These are phyloP conservation scores for Glycine tomentella DNA, from an alignment of 306 rosid genomes.

Conservation along the genomic window DNA sequence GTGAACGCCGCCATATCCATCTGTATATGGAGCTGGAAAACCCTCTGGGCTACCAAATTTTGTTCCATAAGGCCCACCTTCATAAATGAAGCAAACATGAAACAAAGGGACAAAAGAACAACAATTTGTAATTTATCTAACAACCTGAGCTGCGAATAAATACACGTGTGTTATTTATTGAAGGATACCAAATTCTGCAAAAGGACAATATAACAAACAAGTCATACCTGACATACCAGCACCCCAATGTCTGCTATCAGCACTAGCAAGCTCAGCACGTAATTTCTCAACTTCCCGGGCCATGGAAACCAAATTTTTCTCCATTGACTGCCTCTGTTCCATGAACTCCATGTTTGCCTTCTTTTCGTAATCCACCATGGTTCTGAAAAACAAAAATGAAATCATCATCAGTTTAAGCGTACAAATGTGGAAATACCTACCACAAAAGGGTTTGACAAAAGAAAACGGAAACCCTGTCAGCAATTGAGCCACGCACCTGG, in stretches of 20 bases:
- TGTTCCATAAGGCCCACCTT: conserved; percentile 79
- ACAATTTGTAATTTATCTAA: conserved; percentile 9
- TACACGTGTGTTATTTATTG: not conserved
- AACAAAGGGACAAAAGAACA: conserved; percentile 13
- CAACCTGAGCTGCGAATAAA: conserved; percentile 3
- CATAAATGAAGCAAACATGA: conserved; percentile 48
- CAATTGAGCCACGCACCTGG: conserved; percentile 62
- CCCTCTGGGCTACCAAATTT: conserved; percentile 63
- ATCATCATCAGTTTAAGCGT: conserved; percentile 9
- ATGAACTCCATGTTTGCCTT: conserved; percentile 82
- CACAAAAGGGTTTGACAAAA: conserved; percentile 24
- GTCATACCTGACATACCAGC: conserved; percentile 63
- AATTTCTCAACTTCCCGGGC: conserved; percentile 92
- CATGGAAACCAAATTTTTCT: conserved; percentile 87
- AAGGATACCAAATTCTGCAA: conserved; percentile 37
- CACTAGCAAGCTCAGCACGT: conserved; percentile 77
- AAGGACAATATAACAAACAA: conserved; percentile 23
- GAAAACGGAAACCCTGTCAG: conserved; percentile 31
- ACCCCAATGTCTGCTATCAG: conserved; percentile 79
- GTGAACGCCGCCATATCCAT: conserved; percentile 69
- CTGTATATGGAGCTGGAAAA: conserved; percentile 66
- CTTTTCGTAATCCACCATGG: conserved; percentile 78
- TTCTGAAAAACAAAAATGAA: conserved; percentile 52
- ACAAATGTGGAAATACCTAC: not conserved
- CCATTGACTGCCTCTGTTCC: conserved; percentile 94